phyloP scores from a whole-genome alignment of 2,329 filamentous ascomycete genomes.

The Botrytis tulipae region DNA sequence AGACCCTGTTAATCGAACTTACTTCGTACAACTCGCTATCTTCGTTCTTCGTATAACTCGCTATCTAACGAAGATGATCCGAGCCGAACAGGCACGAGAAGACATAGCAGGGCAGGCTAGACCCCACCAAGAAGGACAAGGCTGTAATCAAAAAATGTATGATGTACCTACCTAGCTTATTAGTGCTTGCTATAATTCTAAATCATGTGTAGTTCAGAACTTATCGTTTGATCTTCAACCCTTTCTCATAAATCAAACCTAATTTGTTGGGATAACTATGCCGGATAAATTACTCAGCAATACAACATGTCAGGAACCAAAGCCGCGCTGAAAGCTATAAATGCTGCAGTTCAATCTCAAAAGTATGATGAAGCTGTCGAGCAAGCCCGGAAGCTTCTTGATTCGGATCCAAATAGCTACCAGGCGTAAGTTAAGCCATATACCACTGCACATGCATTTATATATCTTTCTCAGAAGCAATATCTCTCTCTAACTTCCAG shows the following conservation, averaged over 20 bases:
- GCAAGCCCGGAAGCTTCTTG: constrained; percentile 67
- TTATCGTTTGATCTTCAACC: background rate
- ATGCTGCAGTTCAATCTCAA: constrained; percentile 71
- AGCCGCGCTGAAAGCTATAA: constrained; percentile 76
- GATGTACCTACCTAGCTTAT: background rate
- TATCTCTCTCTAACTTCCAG: constrained; percentile 19
- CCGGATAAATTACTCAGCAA: constrained; percentile 10
- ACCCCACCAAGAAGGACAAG: constrained; percentile 6
- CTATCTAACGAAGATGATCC: background rate
- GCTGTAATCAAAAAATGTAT: constrained; percentile 9
- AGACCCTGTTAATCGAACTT: background rate
- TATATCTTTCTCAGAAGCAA: background rate
- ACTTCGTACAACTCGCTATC: background rate
- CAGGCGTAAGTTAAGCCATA: constrained; percentile 61
- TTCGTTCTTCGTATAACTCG: too few species aligned
- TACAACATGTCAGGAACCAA: constrained; percentile 49
- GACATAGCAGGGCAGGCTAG: background rate
- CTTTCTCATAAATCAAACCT: background rate
- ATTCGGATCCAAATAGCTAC: constrained; percentile 74
- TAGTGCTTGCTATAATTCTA: background rate
- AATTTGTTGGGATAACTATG: constrained; percentile 23
- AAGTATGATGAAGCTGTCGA: constrained; percentile 74
- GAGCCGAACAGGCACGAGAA: background rate
- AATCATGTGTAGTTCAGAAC: background rate
- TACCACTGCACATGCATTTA: background rate